Percentiles rank a stretch among this genome's conserved stretches.
phyloP scores from a whole-genome alignment of 2,329 filamentous ascomycete species.

The Fusarium floridanum region DNA sequence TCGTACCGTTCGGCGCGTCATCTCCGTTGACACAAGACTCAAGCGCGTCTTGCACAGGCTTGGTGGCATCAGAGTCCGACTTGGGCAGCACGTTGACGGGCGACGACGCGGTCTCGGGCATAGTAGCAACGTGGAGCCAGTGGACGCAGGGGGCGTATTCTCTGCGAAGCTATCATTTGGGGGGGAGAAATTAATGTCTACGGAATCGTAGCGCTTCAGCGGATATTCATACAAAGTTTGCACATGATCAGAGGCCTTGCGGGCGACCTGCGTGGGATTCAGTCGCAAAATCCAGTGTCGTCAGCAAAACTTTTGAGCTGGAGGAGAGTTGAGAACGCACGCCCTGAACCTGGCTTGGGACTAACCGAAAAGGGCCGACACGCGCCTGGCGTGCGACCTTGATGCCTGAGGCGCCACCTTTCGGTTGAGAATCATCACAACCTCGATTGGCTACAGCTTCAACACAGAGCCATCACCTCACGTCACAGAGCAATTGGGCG shows the following conservation, averaged over 20 bases:
- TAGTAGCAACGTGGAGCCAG: slow-evolving; percentile 62
- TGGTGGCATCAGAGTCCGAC: slow-evolving; percentile 46
- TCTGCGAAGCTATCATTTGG: slow-evolving; percentile 71
- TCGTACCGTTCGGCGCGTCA: slow-evolving; percentile 35
- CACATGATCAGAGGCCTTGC: slow-evolving; percentile 66
- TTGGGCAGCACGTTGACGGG: slow-evolving; percentile 57
- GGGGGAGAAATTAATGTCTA: slow-evolving; percentile 68
- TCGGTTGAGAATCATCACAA: slow-evolving; percentile 49
- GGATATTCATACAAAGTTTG: slow-evolving; percentile 64
- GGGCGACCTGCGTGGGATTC: slow-evolving; percentile 61
- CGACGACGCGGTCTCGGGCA: slow-evolving; percentile 74
- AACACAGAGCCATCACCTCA: slow-evolving; percentile 47
- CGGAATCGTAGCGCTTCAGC: slow-evolving; percentile 60
- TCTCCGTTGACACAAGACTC: slow-evolving; percentile 29
- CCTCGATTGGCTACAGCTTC: slow-evolving; percentile 50
- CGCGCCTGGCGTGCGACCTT: slow-evolving; percentile 39
- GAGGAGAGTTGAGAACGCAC: slow-evolving; percentile 49
- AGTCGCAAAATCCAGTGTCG: slow-evolving; percentile 57
- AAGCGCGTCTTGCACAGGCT: slow-evolving; percentile 43
- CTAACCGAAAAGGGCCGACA: slow-evolving; percentile 46
- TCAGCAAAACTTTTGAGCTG: slow-evolving; percentile 64
- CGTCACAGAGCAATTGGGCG: slow-evolving; percentile 55
- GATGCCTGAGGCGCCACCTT: slow-evolving; percentile 52
- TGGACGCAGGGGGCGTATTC: slow-evolving; percentile 63
- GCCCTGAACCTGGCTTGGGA: slow-evolving; percentile 36